phyloP scores from a whole-genome alignment of 2,329 filamentous ascomycete species.

The Alternaria atra region DNA sequence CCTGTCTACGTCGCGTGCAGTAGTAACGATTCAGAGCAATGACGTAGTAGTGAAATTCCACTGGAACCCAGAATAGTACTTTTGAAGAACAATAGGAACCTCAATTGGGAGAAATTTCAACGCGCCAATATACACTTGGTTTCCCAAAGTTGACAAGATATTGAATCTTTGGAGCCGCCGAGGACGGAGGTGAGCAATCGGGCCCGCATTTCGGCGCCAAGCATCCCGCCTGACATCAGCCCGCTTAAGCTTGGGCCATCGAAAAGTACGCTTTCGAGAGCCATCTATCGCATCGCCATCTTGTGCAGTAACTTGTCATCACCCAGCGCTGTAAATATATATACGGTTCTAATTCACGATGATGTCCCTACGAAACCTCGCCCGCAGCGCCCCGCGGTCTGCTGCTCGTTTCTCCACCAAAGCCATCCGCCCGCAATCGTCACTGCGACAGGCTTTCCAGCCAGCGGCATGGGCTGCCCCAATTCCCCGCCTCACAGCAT shows the following conservation, averaged over 20 bases:
- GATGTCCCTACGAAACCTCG: slow-evolving; percentile 57
- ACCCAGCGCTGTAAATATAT: slow-evolving; percentile 10
- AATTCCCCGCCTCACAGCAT: slow-evolving; percentile 45
- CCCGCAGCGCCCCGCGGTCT: slow-evolving; percentile 56
- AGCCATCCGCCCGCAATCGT: slow-evolving; percentile 48
- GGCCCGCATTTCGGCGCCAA: slow-evolving; percentile 18
- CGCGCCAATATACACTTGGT: neutral
- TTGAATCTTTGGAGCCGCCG: neutral
- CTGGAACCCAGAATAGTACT: neutral
- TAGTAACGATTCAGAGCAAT: slow-evolving; percentile 17
- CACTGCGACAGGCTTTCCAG: slow-evolving; percentile 48
- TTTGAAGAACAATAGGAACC: neutral
- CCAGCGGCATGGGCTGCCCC: slow-evolving; percentile 46
- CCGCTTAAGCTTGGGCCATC: slow-evolving; percentile 22
- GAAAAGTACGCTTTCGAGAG: slow-evolving; percentile 33
- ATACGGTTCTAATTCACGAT: slow-evolving; percentile 39
- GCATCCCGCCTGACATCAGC: slow-evolving; percentile 29
- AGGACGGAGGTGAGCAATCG: slow-evolving; percentile 14
- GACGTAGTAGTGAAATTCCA: slow-evolving; percentile 14
- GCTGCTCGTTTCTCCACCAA: slow-evolving; percentile 53
- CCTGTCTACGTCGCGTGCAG: slow-evolving; percentile 14
- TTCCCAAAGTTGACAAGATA: neutral
- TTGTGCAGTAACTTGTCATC: neutral
- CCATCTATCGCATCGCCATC: slow-evolving; percentile 18
- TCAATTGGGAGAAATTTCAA: neutral